Base-by-base conservation (phyloP, 164 flowering plant genomes). In the Akebia trifoliata region DNA sequence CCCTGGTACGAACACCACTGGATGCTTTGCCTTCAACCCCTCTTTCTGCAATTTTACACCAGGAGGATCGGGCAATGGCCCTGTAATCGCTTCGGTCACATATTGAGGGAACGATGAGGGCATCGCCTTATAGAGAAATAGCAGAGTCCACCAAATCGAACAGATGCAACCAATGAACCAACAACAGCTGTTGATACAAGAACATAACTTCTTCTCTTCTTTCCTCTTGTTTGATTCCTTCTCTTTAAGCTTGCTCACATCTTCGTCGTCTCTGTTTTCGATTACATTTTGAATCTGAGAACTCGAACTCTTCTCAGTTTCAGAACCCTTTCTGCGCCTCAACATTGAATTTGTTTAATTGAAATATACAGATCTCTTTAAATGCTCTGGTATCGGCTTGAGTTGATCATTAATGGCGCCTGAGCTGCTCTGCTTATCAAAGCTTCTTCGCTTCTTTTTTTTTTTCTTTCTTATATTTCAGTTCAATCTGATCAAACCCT, bases 1-100 rank as follows among this genome's bases (percentile, higher is more conserved):
- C 59, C 97, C 97, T 0, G 99, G 99, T 20, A 93, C 90, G 48
- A 93, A 93, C 8, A 93, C 92, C 62, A 93, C 94, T 0, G 98
- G 98, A 60, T 93, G 98, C 70, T 78, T 82, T 28, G 72, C 98
- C 38, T 3, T 53, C 50, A 93, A 51, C 43, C 96, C 98, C 32
- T 87, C 97, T 61, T 87, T 90, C 34, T 47, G 69, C 72, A 90
- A 50, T 59, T 84, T 93, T 43, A 84, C 78, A 18, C 98, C 99
- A 0, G 98, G 98, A 0, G 95, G 89, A 47, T 93, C 97, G 14
- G 91, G 95, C 71, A 79, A 29, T 0, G 98, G 97, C 35, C 98
- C 96, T 0, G 94, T 84, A 14, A 92, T 87, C 34, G 91, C 97
- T 77, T 92, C 94, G 4, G 95, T 87, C 12, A 92, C 95, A 37